Evolutionary conservation across 805 yeast species (phyloP).

Genomic region (Hanseniaspora lindneri): DNA sequence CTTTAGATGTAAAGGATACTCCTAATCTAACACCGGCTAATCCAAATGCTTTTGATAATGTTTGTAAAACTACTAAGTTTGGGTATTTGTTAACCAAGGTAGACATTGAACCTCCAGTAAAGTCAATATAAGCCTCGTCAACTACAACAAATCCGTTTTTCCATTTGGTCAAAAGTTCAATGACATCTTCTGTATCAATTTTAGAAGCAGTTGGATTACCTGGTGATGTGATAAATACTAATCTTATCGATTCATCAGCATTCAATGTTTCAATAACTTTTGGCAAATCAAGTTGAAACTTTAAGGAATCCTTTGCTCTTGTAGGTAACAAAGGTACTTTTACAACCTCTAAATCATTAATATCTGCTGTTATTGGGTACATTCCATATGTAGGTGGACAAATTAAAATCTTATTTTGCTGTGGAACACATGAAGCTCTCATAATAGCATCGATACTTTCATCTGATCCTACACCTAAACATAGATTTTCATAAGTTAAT

Average conservation of each 20-base stretch:
- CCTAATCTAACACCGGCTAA: constrained; percentile 91
- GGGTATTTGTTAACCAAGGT: constrained; percentile 73
- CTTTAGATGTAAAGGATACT: constrained; percentile 52
- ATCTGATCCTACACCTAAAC: constrained; percentile 95
- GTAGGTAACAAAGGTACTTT: constrained; percentile 47
- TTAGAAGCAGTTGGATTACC: constrained; percentile 88
- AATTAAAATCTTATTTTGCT: constrained; percentile 63
- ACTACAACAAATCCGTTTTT: constrained; percentile 74
- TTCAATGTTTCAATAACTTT: constrained; percentile 41
- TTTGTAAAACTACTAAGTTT: constrained; percentile 78
- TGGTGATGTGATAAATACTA: constrained; percentile 82
- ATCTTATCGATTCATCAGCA: constrained; percentile 52
- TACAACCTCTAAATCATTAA: constrained; percentile 74
- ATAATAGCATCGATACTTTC: constrained; percentile 85
- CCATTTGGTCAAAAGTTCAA: constrained; percentile 35
- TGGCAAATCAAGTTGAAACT: constrained; percentile 52
- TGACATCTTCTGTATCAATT: constrained; percentile 40
- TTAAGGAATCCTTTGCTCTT: constrained; percentile 35
- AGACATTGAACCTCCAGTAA: constrained; percentile 57
- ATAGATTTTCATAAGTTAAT: constrained; percentile 55
- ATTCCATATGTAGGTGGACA: constrained; percentile 97
- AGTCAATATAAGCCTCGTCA: constrained; percentile 94
- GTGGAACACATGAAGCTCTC: constrained; percentile 74
- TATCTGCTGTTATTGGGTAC: constrained; percentile 83
- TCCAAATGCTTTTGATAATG: constrained; percentile 89